Conservation (phyloP, 2,329 filamentous ascomycete species). For the Apiospora hydei region DNA sequence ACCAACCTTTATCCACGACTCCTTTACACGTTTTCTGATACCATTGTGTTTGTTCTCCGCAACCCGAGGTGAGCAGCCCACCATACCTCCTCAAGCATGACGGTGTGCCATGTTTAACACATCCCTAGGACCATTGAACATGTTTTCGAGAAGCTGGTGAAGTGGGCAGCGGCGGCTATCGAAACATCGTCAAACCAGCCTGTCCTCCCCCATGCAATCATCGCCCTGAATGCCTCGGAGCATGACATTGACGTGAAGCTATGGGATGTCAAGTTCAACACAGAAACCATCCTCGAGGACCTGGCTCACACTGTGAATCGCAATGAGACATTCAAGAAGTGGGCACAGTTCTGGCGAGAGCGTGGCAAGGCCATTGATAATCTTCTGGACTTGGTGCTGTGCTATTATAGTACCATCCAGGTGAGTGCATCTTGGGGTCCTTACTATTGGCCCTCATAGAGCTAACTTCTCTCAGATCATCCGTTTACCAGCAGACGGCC, state of each 20-base stretch:
- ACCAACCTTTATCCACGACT: slow-evolving; percentile 47
- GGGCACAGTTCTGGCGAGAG: slow-evolving; percentile 43
- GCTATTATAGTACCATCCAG: slow-evolving; percentile 54
- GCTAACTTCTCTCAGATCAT: slow-evolving; percentile 38
- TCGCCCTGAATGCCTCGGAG: slow-evolving; percentile 53
- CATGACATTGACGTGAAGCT: slow-evolving; percentile 38
- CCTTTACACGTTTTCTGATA: slow-evolving; percentile 51
- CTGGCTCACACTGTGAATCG: slow-evolving; percentile 38
- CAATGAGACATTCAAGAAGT: slow-evolving; percentile 40
- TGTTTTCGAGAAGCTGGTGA: slow-evolving; percentile 48
- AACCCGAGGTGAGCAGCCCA: slow-evolving; percentile 41
- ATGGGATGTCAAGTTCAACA: slow-evolving; percentile 44
- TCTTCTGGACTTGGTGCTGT: slow-evolving; percentile 49
- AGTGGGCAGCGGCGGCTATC: slow-evolving; percentile 55
- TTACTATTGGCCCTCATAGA: neutral
- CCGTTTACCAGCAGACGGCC: slow-evolving; percentile 50
- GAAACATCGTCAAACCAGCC: slow-evolving; percentile 60
- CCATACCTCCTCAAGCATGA: neutral
- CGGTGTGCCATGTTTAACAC: neutral
- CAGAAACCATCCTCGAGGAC: slow-evolving; percentile 41
- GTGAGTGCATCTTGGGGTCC: slow-evolving; percentile 26
- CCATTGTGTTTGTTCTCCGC: slow-evolving; percentile 48
- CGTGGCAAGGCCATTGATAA: slow-evolving; percentile 47
- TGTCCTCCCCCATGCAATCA: slow-evolving; percentile 56
- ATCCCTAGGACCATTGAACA: slow-evolving; percentile 43